Evolutionary conservation across 2,329 filamentous ascomycete genomes (phyloP), one percentile per base, ranked within the genome.

Genomic region (Epichloe bromicola): DNA sequence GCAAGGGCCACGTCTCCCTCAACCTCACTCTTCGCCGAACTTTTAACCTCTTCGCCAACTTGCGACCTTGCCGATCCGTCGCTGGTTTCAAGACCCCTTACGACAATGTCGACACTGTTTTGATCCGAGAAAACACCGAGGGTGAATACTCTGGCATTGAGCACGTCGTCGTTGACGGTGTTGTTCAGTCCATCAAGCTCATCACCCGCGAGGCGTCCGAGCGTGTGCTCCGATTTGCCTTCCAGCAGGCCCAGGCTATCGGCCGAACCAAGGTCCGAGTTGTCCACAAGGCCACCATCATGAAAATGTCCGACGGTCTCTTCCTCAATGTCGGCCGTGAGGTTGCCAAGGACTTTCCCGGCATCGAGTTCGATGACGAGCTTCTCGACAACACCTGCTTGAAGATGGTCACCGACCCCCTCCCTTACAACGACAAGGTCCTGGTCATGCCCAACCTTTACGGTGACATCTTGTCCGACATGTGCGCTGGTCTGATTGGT

Each of bases 271-370:
- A 96, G 86, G 91, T 97, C 65, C 88, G 90, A 66, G 91, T 89
- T 54, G 90, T 97, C 57, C 93, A 98, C 86, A 98, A 98, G 82
- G 93, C 93, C 70, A 97, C 93, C 67, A 98, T 98, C 76, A 98
- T 98, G 93, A 98, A 98, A 83, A 95, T 96, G 88, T 91, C 86
- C 67, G 93, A 98, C 70, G 93, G 93, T 74, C 87, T 98, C 56
- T 98, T 98, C 83, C 80, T 98, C 61, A 86, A 80, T 71, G 88
- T 86, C 56, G 93, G 85, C 61, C 76, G 83, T 60, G 80, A 93
- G 55, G 82, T 98, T 60, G 79, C 88, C 70, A 95, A 95, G 82
- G 90, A 97, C 67, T 98, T 87, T 81, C 93, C 93, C 57, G 78
- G 83, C 62, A 88, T 98, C 65, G 87, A 96, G 74, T 97, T 98